A percentile compares a stretch with the other conserved stretches of the same genome.
Evolutionary conservation across 495 filamentous ascomycete species (phyloP).

Genomic region (Tetracladium marchalianum): DNA sequence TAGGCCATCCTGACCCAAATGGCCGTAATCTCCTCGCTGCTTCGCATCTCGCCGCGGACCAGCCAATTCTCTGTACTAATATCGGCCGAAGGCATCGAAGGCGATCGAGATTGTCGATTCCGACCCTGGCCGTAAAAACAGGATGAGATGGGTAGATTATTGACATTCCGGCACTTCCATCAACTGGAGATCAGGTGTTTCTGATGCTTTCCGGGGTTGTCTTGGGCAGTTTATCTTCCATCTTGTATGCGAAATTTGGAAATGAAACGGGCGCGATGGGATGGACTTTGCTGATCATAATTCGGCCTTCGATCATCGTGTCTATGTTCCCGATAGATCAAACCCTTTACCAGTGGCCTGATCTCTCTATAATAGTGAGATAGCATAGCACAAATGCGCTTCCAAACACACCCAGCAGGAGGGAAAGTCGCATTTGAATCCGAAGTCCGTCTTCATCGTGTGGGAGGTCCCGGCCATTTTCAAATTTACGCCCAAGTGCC

Average conservation of each 20-base stretch:
- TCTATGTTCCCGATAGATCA: slow-evolving; percentile 74
- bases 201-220: slow-evolving; percentile 66
- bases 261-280: slow-evolving; percentile 83
- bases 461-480: slow-evolving; percentile 55
- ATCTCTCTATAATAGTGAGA: slow-evolving; percentile 95
- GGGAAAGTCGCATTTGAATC: slow-evolving; percentile 67
- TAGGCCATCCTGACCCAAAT: slow-evolving; percentile 83
- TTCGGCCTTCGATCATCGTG: slow-evolving; percentile 74
- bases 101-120: slow-evolving; percentile 83
- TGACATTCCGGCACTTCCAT: slow-evolving; percentile 98
- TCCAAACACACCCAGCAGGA: slow-evolving; percentile 87
- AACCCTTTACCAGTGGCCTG: slow-evolving; percentile 60
- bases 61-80: slow-evolving; percentile 89
- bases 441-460: slow-evolving; percentile 43
- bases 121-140: slow-evolving; percentile 75
- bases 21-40: slow-evolving; percentile 92
- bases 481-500: slow-evolving; percentile 79
- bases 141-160: slow-evolving; percentile 96
- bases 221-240: slow-evolving; percentile 61
- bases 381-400: slow-evolving; percentile 87
- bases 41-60: slow-evolving; percentile 79
- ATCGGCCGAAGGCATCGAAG: slow-evolving; percentile 78
- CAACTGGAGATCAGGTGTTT: slow-evolving; percentile 62
- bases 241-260: slow-evolving; percentile 76
- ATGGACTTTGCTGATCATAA: slow-evolving; percentile 76